A percentile compares a stretch with the other conserved stretches of the same genome.
phyloP scores from a whole-genome alignment of 73 alveolate species.

The Paramecium sexaurelia region DNA sequence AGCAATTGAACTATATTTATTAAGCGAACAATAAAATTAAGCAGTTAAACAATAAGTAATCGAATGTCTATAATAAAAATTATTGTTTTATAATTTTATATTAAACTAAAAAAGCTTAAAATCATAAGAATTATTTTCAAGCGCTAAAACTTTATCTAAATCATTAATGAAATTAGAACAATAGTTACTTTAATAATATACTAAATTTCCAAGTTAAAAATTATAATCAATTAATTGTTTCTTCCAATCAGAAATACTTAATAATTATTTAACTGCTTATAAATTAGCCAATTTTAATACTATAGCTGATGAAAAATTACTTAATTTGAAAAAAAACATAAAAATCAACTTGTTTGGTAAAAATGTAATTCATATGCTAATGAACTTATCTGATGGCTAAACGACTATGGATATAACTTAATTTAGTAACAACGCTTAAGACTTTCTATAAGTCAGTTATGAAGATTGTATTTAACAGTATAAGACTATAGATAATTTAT shows the following conservation, averaged over 20 bases:
- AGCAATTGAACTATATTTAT: neutral
- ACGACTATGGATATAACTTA: neutral
- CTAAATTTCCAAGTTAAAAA: constrained; percentile 18
- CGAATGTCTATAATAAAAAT: neutral
- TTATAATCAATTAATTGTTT: constrained; percentile 33
- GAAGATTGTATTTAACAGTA: neutral
- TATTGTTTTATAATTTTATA: neutral
- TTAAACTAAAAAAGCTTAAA: neutral
- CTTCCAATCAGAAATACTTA: constrained; percentile 2
- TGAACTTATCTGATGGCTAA: neutral
- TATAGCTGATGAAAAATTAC: constrained; percentile 24
- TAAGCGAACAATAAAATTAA: neutral
- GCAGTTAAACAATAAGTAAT: neutral
- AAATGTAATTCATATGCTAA: neutral
- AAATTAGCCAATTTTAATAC: neutral
- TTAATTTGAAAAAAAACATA: constrained; percentile 7
- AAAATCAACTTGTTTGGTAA: constrained; percentile 37
- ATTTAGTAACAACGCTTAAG: neutral
- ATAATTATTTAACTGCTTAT: constrained; percentile 30
- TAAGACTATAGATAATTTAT: neutral
- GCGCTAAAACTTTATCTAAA: neutral
- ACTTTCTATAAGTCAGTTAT: neutral
- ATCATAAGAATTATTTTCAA: neutral
- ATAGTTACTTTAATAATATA: neutral
- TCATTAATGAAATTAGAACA: neutral